These are phyloP conservation scores for Crithidia sp. DNA, from an alignment of 208 protist species.

Conservation along the genomic window DNA sequence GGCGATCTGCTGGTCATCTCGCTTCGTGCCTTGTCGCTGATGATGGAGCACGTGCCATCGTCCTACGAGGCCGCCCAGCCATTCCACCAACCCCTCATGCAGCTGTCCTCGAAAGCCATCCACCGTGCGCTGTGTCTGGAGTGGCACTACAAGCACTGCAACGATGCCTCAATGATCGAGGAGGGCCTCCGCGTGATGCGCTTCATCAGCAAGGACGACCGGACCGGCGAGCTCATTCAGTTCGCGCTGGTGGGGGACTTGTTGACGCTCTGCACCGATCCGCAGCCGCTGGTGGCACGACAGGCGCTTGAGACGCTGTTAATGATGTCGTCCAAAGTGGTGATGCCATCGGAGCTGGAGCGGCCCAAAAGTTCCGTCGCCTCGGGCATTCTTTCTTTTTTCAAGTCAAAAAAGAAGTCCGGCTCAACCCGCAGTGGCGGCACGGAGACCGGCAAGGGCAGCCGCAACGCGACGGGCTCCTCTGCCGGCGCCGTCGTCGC, in stretches of 20 bases:
- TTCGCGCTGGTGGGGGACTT: conserved; percentile 70
- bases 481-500: not conserved
- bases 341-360: conserved; percentile 71
- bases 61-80: conserved; percentile 57
- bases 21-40: conserved; percentile 77
- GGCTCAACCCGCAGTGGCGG: not conserved
- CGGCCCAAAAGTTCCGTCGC: conserved; percentile 32
- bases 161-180: conserved; percentile 66
- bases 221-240: conserved; percentile 58
- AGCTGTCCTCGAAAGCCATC: conserved; percentile 51
- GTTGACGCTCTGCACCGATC: conserved; percentile 63
- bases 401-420: conserved; percentile 51
- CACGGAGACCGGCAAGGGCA: conserved; percentile 6
- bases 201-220: conserved; percentile 81
- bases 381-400: conserved; percentile 44
- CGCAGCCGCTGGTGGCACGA: conserved; percentile 63
- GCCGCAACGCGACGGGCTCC: conserved; percentile 6
- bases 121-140: conserved; percentile 58
- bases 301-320: conserved; percentile 77
- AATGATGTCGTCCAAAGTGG: conserved; percentile 76
- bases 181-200: conserved; percentile 82
- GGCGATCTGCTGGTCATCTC: conserved; percentile 74
- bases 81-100: conserved; percentile 59
- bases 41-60: conserved; percentile 83
- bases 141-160: conserved; percentile 57